phyloP scores from a whole-genome alignment of 208 protist genomes.

The Trypanosoma platydactyli region DNA sequence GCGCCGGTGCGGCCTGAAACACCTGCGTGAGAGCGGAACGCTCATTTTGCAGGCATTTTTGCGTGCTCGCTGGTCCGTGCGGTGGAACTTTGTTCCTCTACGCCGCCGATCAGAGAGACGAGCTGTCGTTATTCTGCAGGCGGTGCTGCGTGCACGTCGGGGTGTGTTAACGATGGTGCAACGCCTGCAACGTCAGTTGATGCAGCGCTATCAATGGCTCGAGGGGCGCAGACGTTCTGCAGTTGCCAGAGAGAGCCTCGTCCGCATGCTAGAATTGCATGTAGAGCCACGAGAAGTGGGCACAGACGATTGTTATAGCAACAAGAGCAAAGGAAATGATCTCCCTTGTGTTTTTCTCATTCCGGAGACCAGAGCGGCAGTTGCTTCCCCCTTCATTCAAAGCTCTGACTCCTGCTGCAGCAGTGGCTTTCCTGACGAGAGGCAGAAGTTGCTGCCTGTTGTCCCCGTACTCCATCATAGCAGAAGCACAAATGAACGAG shows the following conservation, averaged over 20 bases:
- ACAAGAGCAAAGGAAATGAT: background rate
- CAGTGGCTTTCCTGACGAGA: too few relatives aligned
- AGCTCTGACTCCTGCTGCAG: too few relatives aligned
- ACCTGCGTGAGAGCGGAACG: slow-evolving; percentile 2
- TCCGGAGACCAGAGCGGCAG: too few relatives aligned
- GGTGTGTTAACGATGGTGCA: background rate
- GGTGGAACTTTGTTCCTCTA: slow-evolving; percentile 27
- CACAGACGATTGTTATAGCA: background rate
- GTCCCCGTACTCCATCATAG: too few relatives aligned
- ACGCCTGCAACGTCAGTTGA: background rate
- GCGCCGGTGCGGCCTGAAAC: background rate
- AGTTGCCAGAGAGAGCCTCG: background rate
- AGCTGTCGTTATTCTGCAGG: background rate
- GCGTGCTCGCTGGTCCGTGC: slow-evolving; percentile 15
- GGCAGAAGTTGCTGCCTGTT: too few relatives aligned
- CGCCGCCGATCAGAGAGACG: slow-evolving; percentile 1
- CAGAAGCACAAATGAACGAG: too few relatives aligned
- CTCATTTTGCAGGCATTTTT: slow-evolving; percentile 28
- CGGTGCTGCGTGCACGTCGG: background rate
- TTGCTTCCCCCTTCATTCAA: too few relatives aligned
- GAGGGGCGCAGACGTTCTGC: slow-evolving; percentile 1
- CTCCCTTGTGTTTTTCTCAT: too few relatives aligned
- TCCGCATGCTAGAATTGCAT: slow-evolving; percentile 1
- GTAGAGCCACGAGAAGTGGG: background rate
- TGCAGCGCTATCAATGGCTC: background rate